Conservation (phyloP, 2,329 filamentous ascomycete species). For the Hawksworthiomyces lignivorus region DNA sequence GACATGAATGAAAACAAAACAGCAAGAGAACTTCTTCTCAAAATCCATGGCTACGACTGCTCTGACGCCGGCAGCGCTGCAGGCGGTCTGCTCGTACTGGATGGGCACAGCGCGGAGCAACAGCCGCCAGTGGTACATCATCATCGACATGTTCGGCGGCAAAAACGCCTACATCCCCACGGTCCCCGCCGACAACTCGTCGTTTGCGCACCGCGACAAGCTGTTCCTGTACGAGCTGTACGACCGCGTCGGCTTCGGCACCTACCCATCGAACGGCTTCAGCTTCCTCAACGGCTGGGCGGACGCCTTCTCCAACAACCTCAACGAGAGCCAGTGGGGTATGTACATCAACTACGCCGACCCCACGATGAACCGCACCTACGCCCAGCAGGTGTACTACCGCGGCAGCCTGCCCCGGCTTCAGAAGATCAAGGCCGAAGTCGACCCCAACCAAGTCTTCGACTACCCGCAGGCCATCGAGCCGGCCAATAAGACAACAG, state of each 20-base stretch:
- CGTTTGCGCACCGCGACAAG: slow-evolving; percentile 34
- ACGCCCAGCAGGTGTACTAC: slow-evolving; percentile 44
- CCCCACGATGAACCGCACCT: slow-evolving; percentile 34
- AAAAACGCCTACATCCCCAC: slow-evolving; percentile 29
- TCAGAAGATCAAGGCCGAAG: slow-evolving; percentile 29
- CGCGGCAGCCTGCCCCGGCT: slow-evolving; percentile 30
- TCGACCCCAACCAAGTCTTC: slow-evolving; percentile 34
- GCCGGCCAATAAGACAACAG: slow-evolving; percentile 14
- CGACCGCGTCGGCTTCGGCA: slow-evolving; percentile 25
- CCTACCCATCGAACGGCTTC: slow-evolving; percentile 30
- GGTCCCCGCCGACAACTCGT: slow-evolving; percentile 19
- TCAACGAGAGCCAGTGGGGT: slow-evolving; percentile 31
- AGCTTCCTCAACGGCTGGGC: slow-evolving; percentile 34
- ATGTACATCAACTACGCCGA: slow-evolving; percentile 50
- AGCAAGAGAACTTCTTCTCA: slow-evolving; percentile 24
- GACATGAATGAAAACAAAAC: too few relatives aligned
- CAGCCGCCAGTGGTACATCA: slow-evolving; percentile 25
- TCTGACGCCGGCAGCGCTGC: slow-evolving; percentile 18
- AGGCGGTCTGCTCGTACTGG: slow-evolving; percentile 22
- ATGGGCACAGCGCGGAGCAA: slow-evolving; percentile 13
- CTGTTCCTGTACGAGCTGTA: slow-evolving; percentile 45
- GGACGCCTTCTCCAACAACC: slow-evolving; percentile 22
- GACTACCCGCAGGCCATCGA: slow-evolving; percentile 29
- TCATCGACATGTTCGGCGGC: slow-evolving; percentile 28
- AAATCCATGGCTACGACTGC: slow-evolving; percentile 21